Conservation (phyloP, 2,329 filamentous ascomycete species). For the Diaporthe capsici region DNA sequence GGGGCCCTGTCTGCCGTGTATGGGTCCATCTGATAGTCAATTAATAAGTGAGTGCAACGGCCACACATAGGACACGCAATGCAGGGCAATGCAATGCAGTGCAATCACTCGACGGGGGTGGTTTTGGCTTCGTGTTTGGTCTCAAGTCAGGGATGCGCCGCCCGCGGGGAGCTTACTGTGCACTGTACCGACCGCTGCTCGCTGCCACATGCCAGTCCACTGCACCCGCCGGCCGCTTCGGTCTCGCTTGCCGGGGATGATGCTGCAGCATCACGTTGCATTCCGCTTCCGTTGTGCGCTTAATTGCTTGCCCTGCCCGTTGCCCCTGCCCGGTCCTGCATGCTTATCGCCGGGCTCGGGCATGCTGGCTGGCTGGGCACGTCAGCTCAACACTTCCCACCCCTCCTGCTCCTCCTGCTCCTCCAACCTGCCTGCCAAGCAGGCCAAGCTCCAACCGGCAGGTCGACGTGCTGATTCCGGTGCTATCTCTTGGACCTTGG, state of each 20-base stretch:
- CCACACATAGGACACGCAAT: conserved; percentile 14
- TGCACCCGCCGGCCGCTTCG: conserved; percentile 13
- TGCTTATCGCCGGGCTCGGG: conserved; percentile 29
- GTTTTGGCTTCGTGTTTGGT: conserved; percentile 17
- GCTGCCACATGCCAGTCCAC: conserved; percentile 6
- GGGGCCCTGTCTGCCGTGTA: background rate
- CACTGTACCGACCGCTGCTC: background rate
- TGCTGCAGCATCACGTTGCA: conserved; percentile 31
- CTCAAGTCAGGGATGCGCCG: conserved; percentile 22
- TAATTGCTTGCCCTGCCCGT: background rate
- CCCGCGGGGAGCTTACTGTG: background rate
- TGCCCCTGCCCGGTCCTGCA: background rate
- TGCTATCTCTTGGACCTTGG: conserved; percentile 24
- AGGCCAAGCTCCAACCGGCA: background rate
- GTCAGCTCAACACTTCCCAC: background rate
- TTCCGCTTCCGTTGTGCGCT: conserved; percentile 27
- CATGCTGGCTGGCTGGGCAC: conserved; percentile 6
- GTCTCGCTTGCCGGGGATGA: conserved; percentile 23
- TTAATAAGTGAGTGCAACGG: background rate
- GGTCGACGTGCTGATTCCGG: background rate
- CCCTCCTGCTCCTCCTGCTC: background rate
- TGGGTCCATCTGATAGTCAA: conserved; percentile 3
- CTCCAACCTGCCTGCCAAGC: conserved; percentile 7
- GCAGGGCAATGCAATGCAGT: conserved; percentile 5
- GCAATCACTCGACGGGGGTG: conserved; percentile 6